These are phyloP conservation scores for Juglanconis sp. DNA, from an alignment of 2,329 filamentous ascomycete genomes.

Conservation along the genomic window DNA sequence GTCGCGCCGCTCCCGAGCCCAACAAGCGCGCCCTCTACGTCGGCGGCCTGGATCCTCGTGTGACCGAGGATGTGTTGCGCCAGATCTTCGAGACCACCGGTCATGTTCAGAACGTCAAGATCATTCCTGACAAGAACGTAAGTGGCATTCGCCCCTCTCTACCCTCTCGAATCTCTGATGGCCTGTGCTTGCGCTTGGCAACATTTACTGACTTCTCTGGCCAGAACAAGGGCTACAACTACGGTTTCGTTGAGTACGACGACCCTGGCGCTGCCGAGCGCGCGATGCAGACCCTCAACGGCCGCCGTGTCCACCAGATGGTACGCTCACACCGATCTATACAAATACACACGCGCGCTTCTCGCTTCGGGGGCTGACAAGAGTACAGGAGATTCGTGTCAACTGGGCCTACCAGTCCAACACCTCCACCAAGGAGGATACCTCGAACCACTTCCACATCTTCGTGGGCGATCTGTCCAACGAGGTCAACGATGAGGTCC, in stretches of 20 bases:
- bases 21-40: constrained; percentile 98
- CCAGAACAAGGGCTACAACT: constrained; percentile 95
- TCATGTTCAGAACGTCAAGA: constrained; percentile 98
- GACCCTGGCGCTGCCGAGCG: constrained; percentile 94
- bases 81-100: constrained; percentile 99
- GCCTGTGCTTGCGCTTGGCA: constrained; percentile 5
- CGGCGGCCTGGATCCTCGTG: constrained; percentile 87
- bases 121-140: constrained; percentile 99
- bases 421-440: constrained; percentile 91
- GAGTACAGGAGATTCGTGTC: constrained; percentile 83
- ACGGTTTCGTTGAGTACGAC: constrained; percentile 98
- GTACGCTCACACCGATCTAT: constrained; percentile 49
- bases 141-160: constrained; percentile 37
- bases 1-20: constrained; percentile 91
- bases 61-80: constrained; percentile 92
- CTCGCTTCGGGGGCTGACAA: constrained; percentile 1
- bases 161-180: too few species aligned
- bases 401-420: constrained; percentile 99
- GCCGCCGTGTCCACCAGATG: constrained; percentile 89
- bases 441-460: constrained; percentile 97
- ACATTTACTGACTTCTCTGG: constrained; percentile 34
- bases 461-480: constrained; percentile 98
- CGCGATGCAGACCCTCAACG: constrained; percentile 95
- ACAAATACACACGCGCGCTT: not conserved
- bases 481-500: constrained; percentile 95